Evolutionary conservation across 1,139 yeast genomes (phyloP).

Genomic region (Pneumocystis wakefieldiae): DNA sequence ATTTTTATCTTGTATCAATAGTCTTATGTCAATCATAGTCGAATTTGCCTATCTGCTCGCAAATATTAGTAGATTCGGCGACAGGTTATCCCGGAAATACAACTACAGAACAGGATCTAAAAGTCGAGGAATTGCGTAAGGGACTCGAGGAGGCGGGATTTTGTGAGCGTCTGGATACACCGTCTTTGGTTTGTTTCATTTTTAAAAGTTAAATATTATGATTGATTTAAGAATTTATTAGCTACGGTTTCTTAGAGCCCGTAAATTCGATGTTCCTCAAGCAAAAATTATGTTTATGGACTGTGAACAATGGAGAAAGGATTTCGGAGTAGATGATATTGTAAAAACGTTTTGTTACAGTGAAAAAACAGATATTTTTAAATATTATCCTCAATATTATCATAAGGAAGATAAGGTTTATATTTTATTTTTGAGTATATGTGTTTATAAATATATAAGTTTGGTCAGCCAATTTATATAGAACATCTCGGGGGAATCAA

Average conservation of each 20-base stretch:
- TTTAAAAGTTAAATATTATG: not conserved
- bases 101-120: conserved; percentile 50
- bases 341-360: conserved; percentile 73
- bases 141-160: conserved; percentile 50
- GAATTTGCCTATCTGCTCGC: conserved; percentile 36
- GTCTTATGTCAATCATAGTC: not conserved
- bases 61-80: conserved; percentile 41
- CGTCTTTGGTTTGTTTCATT: conserved; percentile 37
- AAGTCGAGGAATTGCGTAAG: conserved; percentile 43
- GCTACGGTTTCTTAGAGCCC: conserved; percentile 81
- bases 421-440: not conserved
- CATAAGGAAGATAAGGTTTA: conserved; percentile 69
- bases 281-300: conserved; percentile 70
- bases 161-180: conserved; percentile 66
- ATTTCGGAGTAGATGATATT: conserved; percentile 74
- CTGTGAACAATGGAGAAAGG: conserved; percentile 86
- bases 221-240: conserved; percentile 6
- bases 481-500: conserved; percentile 90
- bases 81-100: conserved; percentile 76
- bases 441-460: conserved; percentile 23
- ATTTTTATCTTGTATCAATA: not conserved
- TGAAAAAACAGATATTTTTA: conserved; percentile 60
- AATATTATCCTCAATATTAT: conserved; percentile 87
- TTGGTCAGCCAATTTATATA: conserved; percentile 88
- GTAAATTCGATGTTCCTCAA: conserved; percentile 73